Conservation (phyloP, 2,329 filamentous ascomycete genomes). For the Colletotrichum costaricense region DNA sequence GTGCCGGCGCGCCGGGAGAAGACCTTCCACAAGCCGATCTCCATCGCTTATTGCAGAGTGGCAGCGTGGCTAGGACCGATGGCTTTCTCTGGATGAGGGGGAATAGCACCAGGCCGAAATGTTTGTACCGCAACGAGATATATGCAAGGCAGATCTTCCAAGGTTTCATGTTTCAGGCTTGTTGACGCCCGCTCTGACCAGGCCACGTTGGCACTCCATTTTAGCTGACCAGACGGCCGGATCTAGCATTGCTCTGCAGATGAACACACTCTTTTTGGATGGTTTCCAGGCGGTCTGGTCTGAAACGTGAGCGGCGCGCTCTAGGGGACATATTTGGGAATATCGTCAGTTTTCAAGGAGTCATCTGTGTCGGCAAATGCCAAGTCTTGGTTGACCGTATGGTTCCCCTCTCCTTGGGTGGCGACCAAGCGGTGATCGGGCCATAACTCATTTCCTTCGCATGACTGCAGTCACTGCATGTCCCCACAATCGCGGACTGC, state of each 20-base stretch:
- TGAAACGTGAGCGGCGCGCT: conserved; percentile 23
- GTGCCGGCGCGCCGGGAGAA: conserved; percentile 18
- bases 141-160: conserved; percentile 32
- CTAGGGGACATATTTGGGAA: conserved; percentile 10
- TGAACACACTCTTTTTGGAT: conserved; percentile 1
- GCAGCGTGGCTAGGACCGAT: conserved; percentile 8
- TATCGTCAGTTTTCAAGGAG: conserved; percentile 15
- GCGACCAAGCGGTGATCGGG: conserved; percentile 2
- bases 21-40: conserved; percentile 29
- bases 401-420: conserved; percentile 5
- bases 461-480: conserved; percentile 10
- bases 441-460: conserved; percentile 18
- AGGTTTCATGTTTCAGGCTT: conserved; percentile 34
- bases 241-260: conserved; percentile 11
- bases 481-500: neutral
- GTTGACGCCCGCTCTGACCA: conserved; percentile 31
- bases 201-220: conserved; percentile 30
- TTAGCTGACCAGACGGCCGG: conserved; percentile 31
- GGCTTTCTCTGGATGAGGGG: neutral
- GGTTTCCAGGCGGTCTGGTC: conserved; percentile 6
- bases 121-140: neutral
- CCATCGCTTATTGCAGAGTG: conserved; percentile 21
- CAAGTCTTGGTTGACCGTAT: neutral
- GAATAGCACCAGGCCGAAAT: neutral
- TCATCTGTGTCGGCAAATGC: neutral